Percentiles rank a stretch among this genome's conserved stretches.
Conservation (phyloP, 2,329 filamentous ascomycete genomes). For the Colletotrichum truncatum region DNA sequence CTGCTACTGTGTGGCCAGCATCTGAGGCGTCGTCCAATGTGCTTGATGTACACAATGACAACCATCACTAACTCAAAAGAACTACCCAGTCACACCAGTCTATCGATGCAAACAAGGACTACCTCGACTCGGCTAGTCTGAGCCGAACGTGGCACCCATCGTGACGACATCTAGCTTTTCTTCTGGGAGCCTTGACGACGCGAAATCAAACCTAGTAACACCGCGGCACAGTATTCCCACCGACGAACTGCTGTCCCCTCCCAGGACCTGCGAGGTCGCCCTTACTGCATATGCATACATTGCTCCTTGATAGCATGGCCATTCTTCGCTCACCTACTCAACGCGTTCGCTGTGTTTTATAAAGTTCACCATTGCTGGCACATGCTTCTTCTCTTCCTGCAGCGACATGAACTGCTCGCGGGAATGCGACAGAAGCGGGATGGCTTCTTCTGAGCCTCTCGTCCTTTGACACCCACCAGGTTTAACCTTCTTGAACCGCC, state of each 20-base stretch:
- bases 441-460: background rate
- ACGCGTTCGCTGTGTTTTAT: too few relatives aligned
- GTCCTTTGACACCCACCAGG: constrained; percentile 5
- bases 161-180: background rate
- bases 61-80: background rate
- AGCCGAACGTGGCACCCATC: constrained; percentile 7
- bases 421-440: background rate
- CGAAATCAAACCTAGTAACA: constrained; percentile 1
- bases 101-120: background rate
- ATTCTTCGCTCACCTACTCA: too few relatives aligned
- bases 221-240: background rate
- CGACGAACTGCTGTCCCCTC: constrained; percentile 2
- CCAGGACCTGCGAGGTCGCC: background rate
- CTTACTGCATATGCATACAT: background rate
- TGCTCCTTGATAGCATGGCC: too few relatives aligned
- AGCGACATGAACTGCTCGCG: constrained; percentile 13
- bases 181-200: background rate
- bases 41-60: background rate
- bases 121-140: constrained; percentile 4
- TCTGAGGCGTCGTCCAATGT: background rate
- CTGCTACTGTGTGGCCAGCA: background rate
- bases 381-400: background rate
- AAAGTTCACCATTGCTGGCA: background rate
- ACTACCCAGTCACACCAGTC: background rate
- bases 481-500: background rate